phyloP scores from a whole-genome alignment of 2,329 filamentous ascomycete genomes.

The Aspergillus sp. region DNA sequence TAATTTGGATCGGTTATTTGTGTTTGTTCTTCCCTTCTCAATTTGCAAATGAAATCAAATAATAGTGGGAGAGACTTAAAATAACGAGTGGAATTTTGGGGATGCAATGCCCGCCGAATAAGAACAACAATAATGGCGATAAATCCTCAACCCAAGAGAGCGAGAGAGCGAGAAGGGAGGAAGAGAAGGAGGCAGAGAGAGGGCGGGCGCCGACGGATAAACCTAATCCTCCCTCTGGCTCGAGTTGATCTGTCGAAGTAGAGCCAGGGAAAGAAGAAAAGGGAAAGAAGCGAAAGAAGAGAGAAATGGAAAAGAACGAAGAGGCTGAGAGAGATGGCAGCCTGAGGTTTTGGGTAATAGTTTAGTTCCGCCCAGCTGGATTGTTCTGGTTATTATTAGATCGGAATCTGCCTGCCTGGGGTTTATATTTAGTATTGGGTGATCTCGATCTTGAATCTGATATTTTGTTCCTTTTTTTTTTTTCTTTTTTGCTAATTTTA shows the following conservation, averaged over 20 bases:
- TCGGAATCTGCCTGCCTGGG: neutral
- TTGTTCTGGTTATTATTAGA: neutral
- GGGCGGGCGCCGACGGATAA: neutral
- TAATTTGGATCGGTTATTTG: neutral
- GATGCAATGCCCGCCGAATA: neutral
- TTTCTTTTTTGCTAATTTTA: neutral
- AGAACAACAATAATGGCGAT: neutral
- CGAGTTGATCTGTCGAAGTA: no score
- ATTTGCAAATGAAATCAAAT: neutral
- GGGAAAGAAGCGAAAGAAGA: neutral
- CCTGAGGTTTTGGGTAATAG: neutral
- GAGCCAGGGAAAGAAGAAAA: no score
- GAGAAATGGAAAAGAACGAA: conserved; percentile 6
- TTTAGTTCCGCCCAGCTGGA: neutral
- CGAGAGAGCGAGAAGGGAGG: conserved; percentile 6
- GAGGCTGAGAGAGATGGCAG: conserved; percentile 5
- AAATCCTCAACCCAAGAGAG: neutral
- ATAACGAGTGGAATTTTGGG: conserved; percentile 1
- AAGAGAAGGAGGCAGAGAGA: conserved; percentile 5
- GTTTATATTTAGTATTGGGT: neutral
- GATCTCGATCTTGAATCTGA: neutral
- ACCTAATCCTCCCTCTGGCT: no score
- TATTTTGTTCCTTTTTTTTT: neutral
- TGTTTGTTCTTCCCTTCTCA: neutral
- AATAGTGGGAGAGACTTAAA: neutral